These are phyloP conservation scores for Phytophthora nicotianae DNA, from an alignment of 352 stramenopile genomes.

Conservation along the genomic window DNA sequence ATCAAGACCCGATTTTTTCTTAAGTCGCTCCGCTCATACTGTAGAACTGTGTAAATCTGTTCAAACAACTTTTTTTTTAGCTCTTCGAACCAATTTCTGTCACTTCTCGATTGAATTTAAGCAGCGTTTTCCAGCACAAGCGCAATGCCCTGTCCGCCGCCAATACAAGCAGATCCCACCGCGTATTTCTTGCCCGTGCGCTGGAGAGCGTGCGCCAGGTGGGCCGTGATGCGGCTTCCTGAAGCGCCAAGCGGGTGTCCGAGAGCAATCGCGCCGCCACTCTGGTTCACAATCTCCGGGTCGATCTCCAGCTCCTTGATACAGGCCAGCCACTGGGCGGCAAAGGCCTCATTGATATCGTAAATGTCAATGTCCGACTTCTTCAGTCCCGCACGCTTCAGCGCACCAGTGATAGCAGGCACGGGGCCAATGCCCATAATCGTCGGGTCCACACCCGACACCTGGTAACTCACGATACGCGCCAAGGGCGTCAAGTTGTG, in stretches of 20 bases:
- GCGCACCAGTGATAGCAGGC: slow-evolving; percentile 92
- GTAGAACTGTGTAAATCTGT: no score
- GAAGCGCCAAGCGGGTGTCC: slow-evolving; percentile 97
- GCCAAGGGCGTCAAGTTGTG: slow-evolving; percentile 94
- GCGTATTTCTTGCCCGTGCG: slow-evolving; percentile 92
- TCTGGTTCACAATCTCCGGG: slow-evolving; percentile 92
- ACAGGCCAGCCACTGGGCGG: slow-evolving; percentile 96
- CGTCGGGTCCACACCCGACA: slow-evolving; percentile 94
- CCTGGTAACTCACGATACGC: slow-evolving; percentile 92
- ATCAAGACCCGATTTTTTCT: background rate
- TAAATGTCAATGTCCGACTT: slow-evolving; percentile 96
- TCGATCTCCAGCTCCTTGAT: slow-evolving; percentile 97
- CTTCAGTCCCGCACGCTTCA: slow-evolving; percentile 88
- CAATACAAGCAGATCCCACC: slow-evolving; percentile 97
- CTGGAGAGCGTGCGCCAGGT: slow-evolving; percentile 90
- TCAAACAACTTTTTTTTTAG: background rate
- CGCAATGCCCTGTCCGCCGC: slow-evolving; percentile 98
- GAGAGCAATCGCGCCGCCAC: slow-evolving; percentile 96
- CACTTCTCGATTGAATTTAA: slow-evolving; percentile 31
- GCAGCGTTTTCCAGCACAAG: slow-evolving; percentile 94
- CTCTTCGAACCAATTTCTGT: background rate
- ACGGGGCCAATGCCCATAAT: slow-evolving; percentile 99
- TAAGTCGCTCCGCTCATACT: no score
- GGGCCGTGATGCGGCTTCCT: slow-evolving; percentile 91
- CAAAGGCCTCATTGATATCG: slow-evolving; percentile 99